Evolutionary conservation across 257 asterid species (phyloP), one percentile per base, ranked within the genome.

Genomic region (Plantago elongata): DNA sequence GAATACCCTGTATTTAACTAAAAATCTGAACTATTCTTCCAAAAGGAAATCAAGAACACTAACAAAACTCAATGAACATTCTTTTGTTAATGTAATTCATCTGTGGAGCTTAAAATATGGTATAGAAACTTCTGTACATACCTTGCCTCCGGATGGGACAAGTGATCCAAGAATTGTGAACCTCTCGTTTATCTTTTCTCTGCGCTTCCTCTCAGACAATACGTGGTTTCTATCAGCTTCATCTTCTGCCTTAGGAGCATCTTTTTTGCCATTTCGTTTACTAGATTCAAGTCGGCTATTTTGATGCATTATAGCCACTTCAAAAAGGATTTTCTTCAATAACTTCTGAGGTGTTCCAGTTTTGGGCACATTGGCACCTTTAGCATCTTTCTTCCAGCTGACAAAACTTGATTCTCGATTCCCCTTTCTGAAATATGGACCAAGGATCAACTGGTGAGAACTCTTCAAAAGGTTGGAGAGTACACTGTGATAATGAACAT

Each of bases 101-200:
- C 1, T 22, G 27, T 22, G 27, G 27, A 22, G 27, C 27, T 22
- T 22, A 22, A 22, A 22, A 22, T 22, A 22, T 1, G 27, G 27
- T 22, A 22, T 22, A 22, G 27, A 22, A 13, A n/a, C 15, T 43
- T 40, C 59, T 64, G 65, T 73, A 22, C 27, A 22, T 22, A 91
- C 98, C 96, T 91, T 91, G 78, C 91, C 87, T 71, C 86, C 73
- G 13, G 90, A 79, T 27, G 98, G 98, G 46, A 91, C 80, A 52
- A 91, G 62, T 22, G 96, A 88, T 61, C 83, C 81, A 37, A 91
- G 95, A 68, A 81, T 75, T 57, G 54, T 60, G 49, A 88, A 81
- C 69, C 87, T 82, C 77, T 86, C 89, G 2, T 83, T 84, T 37
- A 91, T 79, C 75, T 86, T 91, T 64, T 84, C 88, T 57, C 92